Base-by-base conservation (phyloP, 345 rosid genomes). In the Acer saccharum region DNA sequence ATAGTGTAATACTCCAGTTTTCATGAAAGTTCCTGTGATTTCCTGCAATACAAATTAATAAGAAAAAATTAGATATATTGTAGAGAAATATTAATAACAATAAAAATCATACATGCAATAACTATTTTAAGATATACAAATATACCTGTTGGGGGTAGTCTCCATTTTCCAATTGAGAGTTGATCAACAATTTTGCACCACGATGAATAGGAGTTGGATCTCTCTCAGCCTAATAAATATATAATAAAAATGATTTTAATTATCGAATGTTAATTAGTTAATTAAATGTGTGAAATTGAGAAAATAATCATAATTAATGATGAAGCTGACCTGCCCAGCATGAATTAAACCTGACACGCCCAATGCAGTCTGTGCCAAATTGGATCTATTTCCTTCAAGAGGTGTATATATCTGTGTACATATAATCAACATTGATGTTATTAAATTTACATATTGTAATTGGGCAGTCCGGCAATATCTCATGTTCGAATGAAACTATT, bases 91-190 rank as follows among this genome's bases (percentile, higher is more conserved):
- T 43, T 43, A 43, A 43, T 1, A 43, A 43, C 3, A 43, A 43
- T 43, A 1, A 43, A 2, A 6, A 43, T 43, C 7, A 43, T 0
- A 43, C n/a, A n/a, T n/a, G n/a, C 4, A 3, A 43, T 5, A 48
- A 11, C 1, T 14, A 10, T 50, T 50, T 50, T 13, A 50, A 13
- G 1, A 43, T 6, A 8, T 43, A 8, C 46, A 43, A 6, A 43
- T 43, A 7, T 43, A 82, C 84, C 84, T 82, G 84, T 48, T 78
- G 85, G 6, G 89, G 89, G 48, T 78, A 87, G 77, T 80, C 82
- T 0, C 89, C 89, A 61, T 78, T 77, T 65, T 81, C 86, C 54
- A 69, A 18, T 58, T 87, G 88, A 18, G 88, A 84, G 72, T 84
- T 87, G 74, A 87, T 84, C 55, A 87, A 63, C 48, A 87, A 54